Conservation (phyloP, 202 grass and related monocot genomes). For the Digitaria exilis region DNA sequence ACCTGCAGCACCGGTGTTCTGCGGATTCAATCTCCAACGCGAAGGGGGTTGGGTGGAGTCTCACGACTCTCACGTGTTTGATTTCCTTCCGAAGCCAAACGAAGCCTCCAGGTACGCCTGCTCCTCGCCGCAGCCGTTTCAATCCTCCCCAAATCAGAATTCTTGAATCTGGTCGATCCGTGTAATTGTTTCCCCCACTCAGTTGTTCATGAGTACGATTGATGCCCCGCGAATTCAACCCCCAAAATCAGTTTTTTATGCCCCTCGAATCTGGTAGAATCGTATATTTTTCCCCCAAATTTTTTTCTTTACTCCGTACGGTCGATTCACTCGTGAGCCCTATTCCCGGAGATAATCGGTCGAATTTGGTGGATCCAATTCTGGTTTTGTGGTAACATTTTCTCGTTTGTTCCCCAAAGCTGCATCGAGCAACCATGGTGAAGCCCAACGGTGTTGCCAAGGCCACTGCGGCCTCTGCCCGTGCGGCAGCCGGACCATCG, state of each 20-base stretch:
- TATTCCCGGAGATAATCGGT: neutral
- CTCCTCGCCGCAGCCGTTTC: too few species aligned
- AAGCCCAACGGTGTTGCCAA: slow-evolving; percentile 20
- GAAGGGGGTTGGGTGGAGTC: too few species aligned
- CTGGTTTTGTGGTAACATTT: slow-evolving; percentile 11
- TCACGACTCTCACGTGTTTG: too few species aligned
- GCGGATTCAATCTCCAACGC: too few species aligned
- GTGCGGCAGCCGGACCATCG: neutral
- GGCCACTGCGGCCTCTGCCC: slow-evolving; percentile 13
- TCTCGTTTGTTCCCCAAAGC: slow-evolving; percentile 30
- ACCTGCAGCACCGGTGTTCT: too few species aligned
- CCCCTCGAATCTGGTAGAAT: neutral
- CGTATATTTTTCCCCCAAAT: neutral
- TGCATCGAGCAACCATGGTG: slow-evolving; percentile 35
- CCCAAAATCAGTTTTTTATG: neutral
- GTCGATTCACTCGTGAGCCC: neutral
- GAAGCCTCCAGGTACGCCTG: too few species aligned
- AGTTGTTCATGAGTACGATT: neutral
- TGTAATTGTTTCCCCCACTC: neutral
- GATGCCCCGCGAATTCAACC: neutral
- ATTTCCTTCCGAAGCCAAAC: too few species aligned
- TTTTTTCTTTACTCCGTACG: neutral
- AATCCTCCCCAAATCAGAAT: too few species aligned
- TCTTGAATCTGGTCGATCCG: too few species aligned
- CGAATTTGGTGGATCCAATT: neutral